These are phyloP conservation scores for Shiraia sp. DNA, from an alignment of 2,329 filamentous ascomycete species.

Conservation along the genomic window DNA sequence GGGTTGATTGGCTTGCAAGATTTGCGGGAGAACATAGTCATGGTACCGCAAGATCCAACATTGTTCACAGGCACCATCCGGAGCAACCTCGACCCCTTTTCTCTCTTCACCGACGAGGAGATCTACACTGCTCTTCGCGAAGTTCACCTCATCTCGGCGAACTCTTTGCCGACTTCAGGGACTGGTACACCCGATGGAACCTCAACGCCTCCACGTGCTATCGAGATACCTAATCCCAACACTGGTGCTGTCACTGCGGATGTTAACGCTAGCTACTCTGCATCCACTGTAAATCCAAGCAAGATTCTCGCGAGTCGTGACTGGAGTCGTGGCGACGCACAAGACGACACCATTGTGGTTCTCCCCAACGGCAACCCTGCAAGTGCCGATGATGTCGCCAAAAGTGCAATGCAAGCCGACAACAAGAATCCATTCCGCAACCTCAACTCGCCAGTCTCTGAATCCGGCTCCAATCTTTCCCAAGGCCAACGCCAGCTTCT, in stretches of 20 bases:
- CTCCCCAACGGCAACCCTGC: conserved; percentile 34
- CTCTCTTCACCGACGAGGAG: conserved; percentile 83
- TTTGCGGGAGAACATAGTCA: conserved; percentile 89
- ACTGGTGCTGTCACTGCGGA: conserved; percentile 28
- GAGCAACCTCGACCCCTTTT: conserved; percentile 91
- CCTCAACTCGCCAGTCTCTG: conserved; percentile 78
- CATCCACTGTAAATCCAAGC: conserved; percentile 38
- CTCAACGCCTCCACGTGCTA: conserved; percentile 24
- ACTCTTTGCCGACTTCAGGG: conserved; percentile 45
- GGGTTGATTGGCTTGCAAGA: conserved; percentile 89
- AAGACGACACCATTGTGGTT: conserved; percentile 35
- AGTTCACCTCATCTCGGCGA: conserved; percentile 75
- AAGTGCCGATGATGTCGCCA: conserved; percentile 28
- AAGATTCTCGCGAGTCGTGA: conserved; percentile 37
- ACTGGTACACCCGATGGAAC: conserved; percentile 23
- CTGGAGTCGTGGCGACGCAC: conserved; percentile 30
- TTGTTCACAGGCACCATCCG: conserved; percentile 91
- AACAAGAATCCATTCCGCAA: conserved; percentile 97
- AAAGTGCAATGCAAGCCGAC: conserved; percentile 54
- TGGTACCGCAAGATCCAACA: conserved; percentile 96
- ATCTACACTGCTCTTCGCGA: conserved; percentile 84
- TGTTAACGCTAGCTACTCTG: conserved; percentile 29
- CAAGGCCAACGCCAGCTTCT: conserved; percentile 95
- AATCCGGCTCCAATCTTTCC: conserved; percentile 91
- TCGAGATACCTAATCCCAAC: conserved; percentile 40